Evolutionary conservation across 371 early-diverging fungal genomes (phyloP).

Genomic region (Apophysomyces sp.): DNA sequence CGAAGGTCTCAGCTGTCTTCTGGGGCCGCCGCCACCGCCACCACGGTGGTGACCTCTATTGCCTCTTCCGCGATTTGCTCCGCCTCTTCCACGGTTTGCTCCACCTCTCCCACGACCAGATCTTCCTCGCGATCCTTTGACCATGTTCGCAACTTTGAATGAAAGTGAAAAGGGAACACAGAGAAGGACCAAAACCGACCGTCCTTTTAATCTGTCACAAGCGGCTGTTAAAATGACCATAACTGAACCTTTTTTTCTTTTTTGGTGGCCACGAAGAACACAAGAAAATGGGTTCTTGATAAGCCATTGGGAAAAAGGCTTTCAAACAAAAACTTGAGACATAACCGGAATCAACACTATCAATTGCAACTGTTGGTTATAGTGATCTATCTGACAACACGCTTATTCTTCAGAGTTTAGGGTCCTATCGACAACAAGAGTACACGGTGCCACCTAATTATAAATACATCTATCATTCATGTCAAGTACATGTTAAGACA

Average conservation of each 20-base stretch:
- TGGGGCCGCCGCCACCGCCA: conserved; percentile 9
- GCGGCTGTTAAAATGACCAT: not conserved
- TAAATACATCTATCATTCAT: too few species aligned
- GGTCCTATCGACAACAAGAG: too few species aligned
- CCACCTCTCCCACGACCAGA: conserved; percentile 1
- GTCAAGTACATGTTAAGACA: too few species aligned
- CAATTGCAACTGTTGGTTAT: too few species aligned
- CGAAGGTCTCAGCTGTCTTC: conserved; percentile 8
- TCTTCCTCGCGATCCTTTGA: not conserved
- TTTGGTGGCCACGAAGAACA: too few species aligned
- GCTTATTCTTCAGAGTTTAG: too few species aligned
- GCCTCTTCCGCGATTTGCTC: conserved; percentile 4
- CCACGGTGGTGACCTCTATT: conserved; percentile 5
- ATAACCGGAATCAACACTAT: too few species aligned
- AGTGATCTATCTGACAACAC: too few species aligned
- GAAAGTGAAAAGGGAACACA: not conserved
- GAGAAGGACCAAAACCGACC: not conserved
- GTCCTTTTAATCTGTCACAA: not conserved
- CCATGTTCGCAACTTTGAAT: not conserved
- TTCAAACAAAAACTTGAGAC: too few species aligned
- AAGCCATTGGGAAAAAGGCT: too few species aligned
- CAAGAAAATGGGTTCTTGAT: too few species aligned
- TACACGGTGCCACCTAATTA: too few species aligned
- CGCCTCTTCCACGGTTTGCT: conserved; percentile 8
- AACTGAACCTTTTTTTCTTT: not conserved